Evolutionary conservation across 495 filamentous ascomycete genomes (phyloP), one percentile per base, ranked within the genome.

Genomic region (Sordaria brevicollis): DNA sequence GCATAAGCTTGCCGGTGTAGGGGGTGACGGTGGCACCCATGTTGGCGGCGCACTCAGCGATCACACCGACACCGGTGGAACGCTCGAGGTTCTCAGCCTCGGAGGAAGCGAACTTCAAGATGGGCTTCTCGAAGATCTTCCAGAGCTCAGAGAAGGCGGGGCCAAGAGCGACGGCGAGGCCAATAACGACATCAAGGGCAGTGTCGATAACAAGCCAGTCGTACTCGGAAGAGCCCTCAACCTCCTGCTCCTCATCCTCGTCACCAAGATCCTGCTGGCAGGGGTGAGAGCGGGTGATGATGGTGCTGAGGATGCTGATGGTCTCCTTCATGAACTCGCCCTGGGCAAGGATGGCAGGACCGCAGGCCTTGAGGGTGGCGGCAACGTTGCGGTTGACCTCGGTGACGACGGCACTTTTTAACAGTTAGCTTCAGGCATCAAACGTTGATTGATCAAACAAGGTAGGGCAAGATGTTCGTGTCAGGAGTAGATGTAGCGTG

Each of bases 191-290:
- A 71, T 99, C 95, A 71, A 98, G 85, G 15, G 92, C 93, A 19
- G 92, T 97, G 80, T 99, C 95, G 66, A 99, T 91, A 57, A 96
- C 89, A 33, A 96, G 87, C 95, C 95, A 98, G 81, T 98, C 95
- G 76, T 94, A 97, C 83, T 99, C 95, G 19, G 95, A 94, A 19
- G 89, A 91, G 76, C 94, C 90, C 34, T 89, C 82, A 33, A 88
- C 84, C 67, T 87, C 87, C 39, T 88, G 81, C 37, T 88, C 83
- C 72, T 93, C 90, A 43, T 89, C 89, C 65, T 93, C 93, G 67
- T 91, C 89, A 21, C 87, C 92, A 41, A 93, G 87, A 77, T 97
- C 95, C 73, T 93, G 84, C 81, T 99, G 95, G 83, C 93, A 97
- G 69, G 91, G 89, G 83, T 99, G 95, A 71, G 90, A 86, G 79